These are phyloP conservation scores for Persicaria maculosa DNA, from an alignment of 148 eudicot genomes.

Conservation along the genomic window DNA sequence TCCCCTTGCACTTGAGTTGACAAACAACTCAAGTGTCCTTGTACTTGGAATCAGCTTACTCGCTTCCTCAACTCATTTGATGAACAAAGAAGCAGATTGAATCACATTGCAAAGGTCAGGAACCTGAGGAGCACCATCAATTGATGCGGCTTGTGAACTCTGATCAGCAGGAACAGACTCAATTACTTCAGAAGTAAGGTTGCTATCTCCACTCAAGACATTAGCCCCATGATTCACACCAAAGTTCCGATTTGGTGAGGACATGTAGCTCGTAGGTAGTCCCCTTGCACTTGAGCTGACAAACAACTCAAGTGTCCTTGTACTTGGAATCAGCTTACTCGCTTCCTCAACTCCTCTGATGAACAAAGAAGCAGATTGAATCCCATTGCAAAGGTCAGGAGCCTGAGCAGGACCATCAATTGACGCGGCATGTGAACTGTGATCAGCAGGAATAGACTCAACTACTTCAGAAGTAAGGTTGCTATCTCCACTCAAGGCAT, in stretches of 20 bases:
- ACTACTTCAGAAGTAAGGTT: not conserved
- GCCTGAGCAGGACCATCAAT: not conserved
- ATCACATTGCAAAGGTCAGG: too few relatives aligned
- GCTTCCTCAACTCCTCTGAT: conserved; percentile 13
- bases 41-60: conserved; percentile 9
- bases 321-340: conserved; percentile 7
- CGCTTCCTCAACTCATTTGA: conserved; percentile 10
- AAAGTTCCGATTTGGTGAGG: too few relatives aligned
- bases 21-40: not conserved
- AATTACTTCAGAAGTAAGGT: too few relatives aligned
- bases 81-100: conserved; percentile 11
- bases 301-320: not conserved
- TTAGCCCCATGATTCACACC: too few relatives aligned
- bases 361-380: conserved; percentile 10
- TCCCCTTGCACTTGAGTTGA: not conserved
- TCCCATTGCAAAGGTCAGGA: not conserved
- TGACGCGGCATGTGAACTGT: not conserved
- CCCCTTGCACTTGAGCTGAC: not conserved
- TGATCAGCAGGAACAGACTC: too few relatives aligned
- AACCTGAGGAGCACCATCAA: too few relatives aligned
- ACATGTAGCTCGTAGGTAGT: too few relatives aligned
- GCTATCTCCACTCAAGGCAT: conserved; percentile 11
- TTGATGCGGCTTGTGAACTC: too few relatives aligned
- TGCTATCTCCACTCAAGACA: too few relatives aligned
- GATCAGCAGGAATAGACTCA: not conserved